Evolutionary conservation across 306 rosid species (phyloP), one percentile per base, ranked within the genome.

Genomic region (Styphnolobium japonicum): DNA sequence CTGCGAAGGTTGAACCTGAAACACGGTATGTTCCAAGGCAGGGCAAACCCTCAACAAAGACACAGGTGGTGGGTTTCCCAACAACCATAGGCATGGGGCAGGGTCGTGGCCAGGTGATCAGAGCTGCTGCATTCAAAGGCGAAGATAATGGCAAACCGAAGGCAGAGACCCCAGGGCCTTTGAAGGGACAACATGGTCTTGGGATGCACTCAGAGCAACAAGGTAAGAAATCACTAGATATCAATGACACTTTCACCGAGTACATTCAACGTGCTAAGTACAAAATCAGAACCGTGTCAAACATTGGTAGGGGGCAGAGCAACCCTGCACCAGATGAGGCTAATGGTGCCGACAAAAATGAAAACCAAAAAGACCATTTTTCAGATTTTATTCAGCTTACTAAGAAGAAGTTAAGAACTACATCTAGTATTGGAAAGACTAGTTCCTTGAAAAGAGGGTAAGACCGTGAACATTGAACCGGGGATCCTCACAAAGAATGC

Each of bases 321-420:
- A 53, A 68, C 6, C 9, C 34, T 16, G 46, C 22, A 0, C 37
- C 72, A 11, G 78, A 71, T 37, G 81, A 75, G 10, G 80, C 12
- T 78, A 64, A 21, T 46, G 84, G 36, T 22, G 27, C 10, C 15
- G 79, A 43, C 63, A 84, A 49, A 12, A 37, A 45, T 6, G 81
- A 52, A 7, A 42, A 74, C 46, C 63, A 31, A 0, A 73, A 62
- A n/a, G 92, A 92, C 45, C 84, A 76, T 5, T 82, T 84, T 73
- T 75, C 90, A 21, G 89, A 84, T 33, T 92, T 80, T 39, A 85
- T 88, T 76, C 66, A 78, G 22, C 52, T 42, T 34, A 76, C 80
- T 8, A 81, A 48, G 83, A 75, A 46, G 51, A 90, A 65, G 75
- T 71, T 90, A 9, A 67, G 82, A 72, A 75, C 83, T 45, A 71